Percentiles rank a stretch among this genome's conserved stretches.
phyloP scores from a whole-genome alignment of 768 basidiomycete genomes.

The Calocybe indica region DNA sequence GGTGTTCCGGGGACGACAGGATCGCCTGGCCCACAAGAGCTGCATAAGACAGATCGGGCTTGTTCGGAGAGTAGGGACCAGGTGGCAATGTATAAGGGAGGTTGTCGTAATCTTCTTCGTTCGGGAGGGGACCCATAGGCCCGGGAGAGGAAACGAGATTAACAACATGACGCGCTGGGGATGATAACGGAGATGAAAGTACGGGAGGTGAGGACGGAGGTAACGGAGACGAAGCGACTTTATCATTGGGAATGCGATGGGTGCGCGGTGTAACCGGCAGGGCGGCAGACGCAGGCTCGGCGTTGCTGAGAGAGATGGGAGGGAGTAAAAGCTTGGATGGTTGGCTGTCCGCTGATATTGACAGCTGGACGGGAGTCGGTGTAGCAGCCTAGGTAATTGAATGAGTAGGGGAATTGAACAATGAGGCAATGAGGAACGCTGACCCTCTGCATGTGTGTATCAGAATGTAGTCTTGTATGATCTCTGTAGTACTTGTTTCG shows the following conservation, averaged over 20 bases:
- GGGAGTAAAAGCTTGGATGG: constrained; percentile 11
- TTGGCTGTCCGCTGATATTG: too few relatives aligned
- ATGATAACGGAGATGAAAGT: constrained; percentile 55
- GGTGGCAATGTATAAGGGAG: constrained; percentile 76
- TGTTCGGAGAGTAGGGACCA: constrained; percentile 73
- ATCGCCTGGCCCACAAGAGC: constrained; percentile 95
- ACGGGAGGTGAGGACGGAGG: constrained; percentile 57
- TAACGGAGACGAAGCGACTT: constrained; percentile 37
- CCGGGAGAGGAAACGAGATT: constrained; percentile 85
- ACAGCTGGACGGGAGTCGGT: too few relatives aligned
- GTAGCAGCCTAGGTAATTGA: constrained; percentile 13
- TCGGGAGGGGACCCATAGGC: constrained; percentile 61
- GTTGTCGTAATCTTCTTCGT: constrained; percentile 59
- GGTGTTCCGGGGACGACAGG: constrained; percentile 74
- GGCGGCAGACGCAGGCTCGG: constrained; percentile 26
- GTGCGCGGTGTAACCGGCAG: constrained; percentile 45
- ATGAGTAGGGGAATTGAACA: constrained; percentile 19
- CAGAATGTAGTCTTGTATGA: constrained; percentile 32
- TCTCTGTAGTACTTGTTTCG: constrained; percentile 59
- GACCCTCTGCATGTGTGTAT: constrained; percentile 11
- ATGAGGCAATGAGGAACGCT: constrained; percentile 17
- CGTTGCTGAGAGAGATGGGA: constrained; percentile 24
- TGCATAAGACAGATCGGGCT: constrained; percentile 89
- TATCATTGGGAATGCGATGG: constrained; percentile 30
- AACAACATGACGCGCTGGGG: constrained; percentile 52